Evolutionary conservation across 345 rosid species (phyloP).

Genomic region (Lepidium africanum): DNA sequence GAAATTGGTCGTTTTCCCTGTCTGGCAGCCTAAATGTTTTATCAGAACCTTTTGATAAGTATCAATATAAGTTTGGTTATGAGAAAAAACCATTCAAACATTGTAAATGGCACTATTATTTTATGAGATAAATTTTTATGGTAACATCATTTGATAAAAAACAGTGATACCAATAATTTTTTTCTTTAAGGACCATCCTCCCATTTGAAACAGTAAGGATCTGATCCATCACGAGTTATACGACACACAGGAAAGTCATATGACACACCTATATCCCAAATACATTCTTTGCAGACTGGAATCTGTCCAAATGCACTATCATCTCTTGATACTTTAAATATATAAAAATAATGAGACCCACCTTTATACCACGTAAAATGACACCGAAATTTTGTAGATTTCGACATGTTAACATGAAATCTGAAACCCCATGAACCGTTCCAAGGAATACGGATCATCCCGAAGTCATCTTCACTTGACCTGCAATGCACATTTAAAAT

Average conservation of each 20-base stretch:
- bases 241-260: neutral
- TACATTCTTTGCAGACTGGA: neutral
- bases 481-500: neutral
- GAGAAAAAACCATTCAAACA: neutral
- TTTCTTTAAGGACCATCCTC: neutral
- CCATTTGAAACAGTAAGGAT: neutral
- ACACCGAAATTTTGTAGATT: neutral
- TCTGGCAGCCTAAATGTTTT: too few species aligned
- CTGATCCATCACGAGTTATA: neutral
- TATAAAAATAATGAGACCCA: neutral
- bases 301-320: neutral
- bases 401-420: neutral
- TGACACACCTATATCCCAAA: neutral
- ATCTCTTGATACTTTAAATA: neutral
- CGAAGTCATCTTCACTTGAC: neutral
- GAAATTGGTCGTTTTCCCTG: too few species aligned
- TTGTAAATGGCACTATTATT: neutral
- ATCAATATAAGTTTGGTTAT: too few species aligned
- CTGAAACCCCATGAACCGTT: neutral
- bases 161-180: neutral
- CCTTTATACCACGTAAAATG: neutral
- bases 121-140: neutral
- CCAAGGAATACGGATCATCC: neutral
- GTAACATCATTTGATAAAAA: neutral
- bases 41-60: too few species aligned